These are phyloP conservation scores for Eucalyptus sp. DNA, from an alignment of 345 rosid species.

Conservation along the genomic window DNA sequence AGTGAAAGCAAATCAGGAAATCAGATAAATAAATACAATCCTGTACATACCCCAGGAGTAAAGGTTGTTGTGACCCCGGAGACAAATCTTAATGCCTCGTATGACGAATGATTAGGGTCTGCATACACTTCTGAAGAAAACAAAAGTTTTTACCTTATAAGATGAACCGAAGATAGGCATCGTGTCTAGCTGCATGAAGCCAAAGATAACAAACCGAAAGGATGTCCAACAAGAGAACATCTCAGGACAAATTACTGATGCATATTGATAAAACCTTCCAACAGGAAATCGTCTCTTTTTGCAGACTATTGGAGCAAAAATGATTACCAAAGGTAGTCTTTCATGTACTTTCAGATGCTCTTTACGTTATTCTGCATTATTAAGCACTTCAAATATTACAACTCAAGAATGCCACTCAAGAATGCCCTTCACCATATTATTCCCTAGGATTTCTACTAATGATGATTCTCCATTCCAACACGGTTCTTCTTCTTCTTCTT, in stretches of 20 bases:
- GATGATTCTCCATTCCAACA: neutral
- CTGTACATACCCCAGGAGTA: conserved; percentile 58
- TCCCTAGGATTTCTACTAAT: neutral
- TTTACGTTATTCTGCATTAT: neutral
- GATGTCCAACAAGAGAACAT: neutral
- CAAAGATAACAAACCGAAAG: neutral
- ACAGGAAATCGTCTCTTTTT: neutral
- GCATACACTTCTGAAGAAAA: conserved; percentile 78
- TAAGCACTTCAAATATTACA: neutral
- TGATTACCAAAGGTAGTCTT: neutral
- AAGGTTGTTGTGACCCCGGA: conserved; percentile 70
- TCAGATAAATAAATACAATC: neutral
- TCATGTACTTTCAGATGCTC: neutral
- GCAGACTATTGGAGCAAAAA: neutral
- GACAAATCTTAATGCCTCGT: conserved; percentile 66
- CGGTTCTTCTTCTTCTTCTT: neutral
- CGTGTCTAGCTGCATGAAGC: neutral
- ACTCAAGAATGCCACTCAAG: neutral
- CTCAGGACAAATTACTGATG: neutral
- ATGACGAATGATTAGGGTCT: conserved; percentile 74
- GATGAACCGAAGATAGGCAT: neutral
- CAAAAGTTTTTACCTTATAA: neutral
- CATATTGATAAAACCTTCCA: neutral
- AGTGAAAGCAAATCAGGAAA: neutral
- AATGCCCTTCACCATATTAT: neutral